Conservation (phyloP, 1,284 basidiomycete genomes). For the Volvariella surrecta region DNA sequence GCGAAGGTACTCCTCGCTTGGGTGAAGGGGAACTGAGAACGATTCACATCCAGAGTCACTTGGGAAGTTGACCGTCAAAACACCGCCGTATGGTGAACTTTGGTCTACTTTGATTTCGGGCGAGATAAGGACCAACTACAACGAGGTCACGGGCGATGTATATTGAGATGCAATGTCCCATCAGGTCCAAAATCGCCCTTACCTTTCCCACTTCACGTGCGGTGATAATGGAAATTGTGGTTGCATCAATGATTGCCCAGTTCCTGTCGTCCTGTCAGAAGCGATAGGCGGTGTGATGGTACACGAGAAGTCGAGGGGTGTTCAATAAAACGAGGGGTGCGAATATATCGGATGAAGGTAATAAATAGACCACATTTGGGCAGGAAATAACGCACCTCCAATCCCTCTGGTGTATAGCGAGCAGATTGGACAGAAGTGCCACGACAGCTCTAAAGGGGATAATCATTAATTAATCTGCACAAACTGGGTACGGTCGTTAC, state of each 20-base stretch:
- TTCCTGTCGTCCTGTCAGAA: slow-evolving; percentile 59
- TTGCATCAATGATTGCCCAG: slow-evolving; percentile 58
- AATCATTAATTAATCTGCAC: not conserved
- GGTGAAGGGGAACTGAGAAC: slow-evolving; percentile 52
- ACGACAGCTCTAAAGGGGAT: slow-evolving; percentile 21
- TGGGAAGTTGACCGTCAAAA: slow-evolving; percentile 50
- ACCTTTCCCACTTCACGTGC: slow-evolving; percentile 58
- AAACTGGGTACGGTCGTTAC: no score
- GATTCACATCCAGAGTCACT: slow-evolving; percentile 41
- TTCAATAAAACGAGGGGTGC: not conserved
- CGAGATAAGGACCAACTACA: slow-evolving; percentile 60
- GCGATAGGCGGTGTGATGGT: not conserved
- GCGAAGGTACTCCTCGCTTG: slow-evolving; percentile 35
- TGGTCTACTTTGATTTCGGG: slow-evolving; percentile 43
- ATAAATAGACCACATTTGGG: no score
- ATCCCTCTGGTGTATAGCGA: slow-evolving; percentile 49
- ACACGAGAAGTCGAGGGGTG: not conserved
- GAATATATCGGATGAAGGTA: no score
- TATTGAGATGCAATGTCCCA: not conserved
- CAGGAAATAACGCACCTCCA: slow-evolving; percentile 49
- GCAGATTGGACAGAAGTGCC: slow-evolving; percentile 51
- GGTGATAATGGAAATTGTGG: slow-evolving; percentile 47
- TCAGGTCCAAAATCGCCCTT: slow-evolving; percentile 10
- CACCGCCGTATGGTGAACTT: slow-evolving; percentile 34
- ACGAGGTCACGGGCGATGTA: slow-evolving; percentile 1